Conservation (phyloP, 139 green algal genomes). For the Picochlorum costavermella region DNA sequence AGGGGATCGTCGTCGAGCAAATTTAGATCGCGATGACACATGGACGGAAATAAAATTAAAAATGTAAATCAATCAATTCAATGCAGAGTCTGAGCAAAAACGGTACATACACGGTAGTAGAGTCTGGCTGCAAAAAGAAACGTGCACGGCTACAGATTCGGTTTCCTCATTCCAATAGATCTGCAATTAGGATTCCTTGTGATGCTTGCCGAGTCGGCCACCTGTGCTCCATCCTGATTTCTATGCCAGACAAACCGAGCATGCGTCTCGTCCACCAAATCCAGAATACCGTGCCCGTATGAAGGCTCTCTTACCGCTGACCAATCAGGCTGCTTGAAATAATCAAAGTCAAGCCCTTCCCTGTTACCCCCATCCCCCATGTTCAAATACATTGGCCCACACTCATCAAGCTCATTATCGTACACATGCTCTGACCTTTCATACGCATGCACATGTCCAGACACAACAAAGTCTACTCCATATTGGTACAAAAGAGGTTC, state of each 20-base stretch:
- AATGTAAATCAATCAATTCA: too few relatives aligned
- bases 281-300: slow-evolving; percentile 55
- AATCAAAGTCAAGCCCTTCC: slow-evolving; percentile 47
- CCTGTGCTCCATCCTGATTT: slow-evolving; percentile 43
- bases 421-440: slow-evolving; percentile 45
- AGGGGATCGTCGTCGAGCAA: not conserved
- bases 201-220: slow-evolving; percentile 14
- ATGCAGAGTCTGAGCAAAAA: too few relatives aligned
- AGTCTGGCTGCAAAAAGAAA: too few relatives aligned
- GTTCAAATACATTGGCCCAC: slow-evolving; percentile 49
- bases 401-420: slow-evolving; percentile 24
- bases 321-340: slow-evolving; percentile 43
- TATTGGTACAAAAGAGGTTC: slow-evolving; percentile 51
- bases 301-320: slow-evolving; percentile 49
- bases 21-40: not conserved
- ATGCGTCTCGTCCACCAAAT: slow-evolving; percentile 53
- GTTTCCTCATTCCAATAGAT: not conserved
- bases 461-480: slow-evolving; percentile 61
- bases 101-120: too few relatives aligned
- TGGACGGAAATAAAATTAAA: not conserved
- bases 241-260: slow-evolving; percentile 53
- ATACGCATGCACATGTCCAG: slow-evolving; percentile 72
- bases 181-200: slow-evolving; percentile 17
- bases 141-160: too few relatives aligned
- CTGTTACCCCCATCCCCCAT: slow-evolving; percentile 75